A percentile compares a stretch with the other conserved stretches of the same genome.
Conservation (phyloP, 805 yeast species). For the Kazachstania kunashirensis region DNA sequence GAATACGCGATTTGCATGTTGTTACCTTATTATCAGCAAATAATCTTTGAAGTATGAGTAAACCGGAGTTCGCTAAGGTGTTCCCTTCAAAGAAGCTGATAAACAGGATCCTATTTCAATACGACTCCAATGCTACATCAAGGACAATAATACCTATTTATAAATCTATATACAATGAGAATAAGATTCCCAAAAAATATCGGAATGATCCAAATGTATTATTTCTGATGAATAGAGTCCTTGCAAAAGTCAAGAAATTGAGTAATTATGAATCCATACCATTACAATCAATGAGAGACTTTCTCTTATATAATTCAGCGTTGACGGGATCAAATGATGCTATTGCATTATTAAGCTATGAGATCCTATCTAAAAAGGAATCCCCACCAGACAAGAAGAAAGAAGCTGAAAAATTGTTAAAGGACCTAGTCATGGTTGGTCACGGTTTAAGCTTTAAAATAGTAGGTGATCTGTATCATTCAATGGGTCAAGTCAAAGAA, state of each 20-base stretch:
- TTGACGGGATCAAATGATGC: conserved; percentile 79
- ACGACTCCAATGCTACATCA: conserved; percentile 49
- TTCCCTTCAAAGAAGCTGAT: conserved; percentile 52
- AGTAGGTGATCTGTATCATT: conserved; percentile 64
- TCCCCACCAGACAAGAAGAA: conserved; percentile 34
- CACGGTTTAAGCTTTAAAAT: conserved; percentile 72
- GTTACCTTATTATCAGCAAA: too few species aligned
- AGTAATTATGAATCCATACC: conserved; percentile 5
- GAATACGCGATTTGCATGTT: too few species aligned
- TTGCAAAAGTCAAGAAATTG: conserved; percentile 29
- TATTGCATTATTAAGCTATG: conserved; percentile 60
- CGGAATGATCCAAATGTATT: conserved; percentile 28
- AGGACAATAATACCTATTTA: conserved; percentile 45
- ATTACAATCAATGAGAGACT: conserved; percentile 43
- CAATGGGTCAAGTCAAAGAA: conserved; percentile 35
- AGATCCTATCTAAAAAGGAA: conserved; percentile 36
- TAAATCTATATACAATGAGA: conserved; percentile 38
- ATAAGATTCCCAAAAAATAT: conserved; percentile 1
- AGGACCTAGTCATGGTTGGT: conserved; percentile 43
- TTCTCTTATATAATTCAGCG: conserved; percentile 72
- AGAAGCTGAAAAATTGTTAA: conserved; percentile 55
- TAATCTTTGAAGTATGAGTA: too few species aligned
- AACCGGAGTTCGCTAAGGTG: conserved; percentile 35
- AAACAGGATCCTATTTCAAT: conserved; percentile 55
- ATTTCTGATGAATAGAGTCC: conserved; percentile 47